Conservation (phyloP, 129 eudicot species). For the Solidago caesia region DNA sequence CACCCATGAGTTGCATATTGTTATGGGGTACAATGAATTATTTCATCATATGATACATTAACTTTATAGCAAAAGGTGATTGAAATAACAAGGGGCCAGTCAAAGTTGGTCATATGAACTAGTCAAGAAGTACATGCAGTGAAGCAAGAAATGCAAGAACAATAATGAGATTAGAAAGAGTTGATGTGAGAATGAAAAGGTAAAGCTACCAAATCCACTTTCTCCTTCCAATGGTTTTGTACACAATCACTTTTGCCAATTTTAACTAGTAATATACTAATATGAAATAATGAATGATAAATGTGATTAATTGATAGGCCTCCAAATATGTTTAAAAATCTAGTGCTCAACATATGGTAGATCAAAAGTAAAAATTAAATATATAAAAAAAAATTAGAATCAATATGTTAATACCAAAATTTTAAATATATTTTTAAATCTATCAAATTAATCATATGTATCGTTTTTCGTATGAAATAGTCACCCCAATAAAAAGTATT, state of each 20-base stretch:
- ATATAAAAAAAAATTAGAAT: too few relatives aligned
- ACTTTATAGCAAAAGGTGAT: conserved; percentile 3
- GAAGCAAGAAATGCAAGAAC: conserved; percentile 10
- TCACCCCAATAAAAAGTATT: too few relatives aligned
- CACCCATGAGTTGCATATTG: background rate
- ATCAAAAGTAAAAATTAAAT: too few relatives aligned
- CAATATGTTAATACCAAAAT: too few relatives aligned
- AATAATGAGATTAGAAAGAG: conserved; percentile 8
- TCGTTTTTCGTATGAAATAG: too few relatives aligned
- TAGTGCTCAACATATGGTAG: too few relatives aligned
- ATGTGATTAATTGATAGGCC: background rate
- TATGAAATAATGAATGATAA: background rate
- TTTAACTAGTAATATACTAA: background rate
- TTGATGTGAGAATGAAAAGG: background rate
- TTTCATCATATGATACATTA: conserved; percentile 9
- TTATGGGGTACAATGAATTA: background rate
- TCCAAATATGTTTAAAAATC: too few relatives aligned
- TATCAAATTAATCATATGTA: too few relatives aligned
- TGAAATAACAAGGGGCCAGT: conserved; percentile 21
- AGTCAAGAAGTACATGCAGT: conserved; percentile 18
- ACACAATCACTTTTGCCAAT: conserved; percentile 11
- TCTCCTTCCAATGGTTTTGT: conserved; percentile 7
- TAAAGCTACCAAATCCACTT: conserved; percentile 29
- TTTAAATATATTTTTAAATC: too few relatives aligned
- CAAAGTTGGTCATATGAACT: conserved; percentile 21